Evolutionary conservation across 2,329 filamentous ascomycete genomes (phyloP).

Genomic region (Neospermospora avenae): DNA sequence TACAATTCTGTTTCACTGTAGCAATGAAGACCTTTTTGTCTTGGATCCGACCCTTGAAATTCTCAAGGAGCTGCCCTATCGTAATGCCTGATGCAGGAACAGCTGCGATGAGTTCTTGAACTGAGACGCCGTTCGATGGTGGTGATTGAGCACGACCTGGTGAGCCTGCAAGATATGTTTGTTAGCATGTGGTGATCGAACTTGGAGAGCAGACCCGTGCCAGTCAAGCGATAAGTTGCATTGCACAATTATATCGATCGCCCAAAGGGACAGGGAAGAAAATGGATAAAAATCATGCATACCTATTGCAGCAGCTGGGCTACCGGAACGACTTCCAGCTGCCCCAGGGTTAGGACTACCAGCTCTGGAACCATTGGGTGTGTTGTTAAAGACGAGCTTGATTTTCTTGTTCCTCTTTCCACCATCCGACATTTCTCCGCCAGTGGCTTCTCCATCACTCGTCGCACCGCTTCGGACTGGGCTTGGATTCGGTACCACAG

Average conservation of each 20-base stretch:
- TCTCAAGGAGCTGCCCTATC: constrained; percentile 51
- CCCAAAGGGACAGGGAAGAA: neutral
- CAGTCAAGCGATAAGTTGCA: neutral
- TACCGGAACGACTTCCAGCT: constrained; percentile 33
- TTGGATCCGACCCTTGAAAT: constrained; percentile 51
- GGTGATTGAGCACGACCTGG: constrained; percentile 8
- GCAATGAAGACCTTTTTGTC: constrained; percentile 57
- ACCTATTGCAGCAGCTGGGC: constrained; percentile 24
- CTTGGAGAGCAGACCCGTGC: neutral
- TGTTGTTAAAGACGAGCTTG: constrained; percentile 47
- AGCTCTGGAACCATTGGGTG: constrained; percentile 56
- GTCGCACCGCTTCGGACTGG: constrained; percentile 50
- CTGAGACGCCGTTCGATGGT: constrained; percentile 40
- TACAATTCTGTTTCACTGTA: constrained; percentile 54
- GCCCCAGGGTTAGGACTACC: constrained; percentile 50
- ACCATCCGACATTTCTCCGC: constrained; percentile 62
- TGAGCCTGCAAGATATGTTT: neutral
- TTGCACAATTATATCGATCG: neutral
- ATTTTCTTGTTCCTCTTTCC: constrained; percentile 59
- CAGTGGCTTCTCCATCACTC: constrained; percentile 71
- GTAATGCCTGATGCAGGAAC: constrained; percentile 52
- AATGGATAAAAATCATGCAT: neutral
- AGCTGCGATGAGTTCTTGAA: constrained; percentile 52
- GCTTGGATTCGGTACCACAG: constrained; percentile 30
- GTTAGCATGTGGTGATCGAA: neutral